phyloP scores from a whole-genome alignment of 176 grass and related monocot genomes.

The Musa acuminata region DNA sequence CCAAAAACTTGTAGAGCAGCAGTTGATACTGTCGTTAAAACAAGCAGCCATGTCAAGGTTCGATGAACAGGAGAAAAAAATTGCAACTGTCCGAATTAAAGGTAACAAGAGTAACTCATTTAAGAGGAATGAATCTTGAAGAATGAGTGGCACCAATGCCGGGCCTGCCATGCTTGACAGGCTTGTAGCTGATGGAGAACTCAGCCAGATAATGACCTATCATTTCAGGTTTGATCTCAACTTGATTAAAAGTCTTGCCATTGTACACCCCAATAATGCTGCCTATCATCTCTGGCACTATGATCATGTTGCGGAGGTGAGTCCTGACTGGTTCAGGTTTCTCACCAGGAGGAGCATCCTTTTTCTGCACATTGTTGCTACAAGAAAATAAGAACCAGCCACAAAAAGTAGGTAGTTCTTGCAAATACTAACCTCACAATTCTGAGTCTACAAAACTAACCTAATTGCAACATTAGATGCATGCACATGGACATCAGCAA shows the following conservation, averaged over 20 bases:
- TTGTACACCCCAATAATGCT: constrained; percentile 40
- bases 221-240: constrained; percentile 70
- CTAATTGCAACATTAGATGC: no score
- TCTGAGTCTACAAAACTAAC: no score
- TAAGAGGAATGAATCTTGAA: constrained; percentile 52
- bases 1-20: no score
- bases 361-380: constrained; percentile 31
- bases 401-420: background rate
- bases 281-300: constrained; percentile 57
- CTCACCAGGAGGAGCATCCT: constrained; percentile 43
- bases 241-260: constrained; percentile 45
- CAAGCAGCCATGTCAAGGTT: background rate
- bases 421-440: background rate
- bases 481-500: no score
- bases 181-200: constrained; percentile 51
- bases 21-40: background rate
- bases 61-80: background rate
- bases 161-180: constrained; percentile 44
- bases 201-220: constrained; percentile 51
- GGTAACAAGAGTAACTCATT: background rate
- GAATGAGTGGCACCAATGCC: constrained; percentile 60
- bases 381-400: background rate
- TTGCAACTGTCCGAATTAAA: background rate
- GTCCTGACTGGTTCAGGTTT: constrained; percentile 48
- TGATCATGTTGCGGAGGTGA: constrained; percentile 47